Conservation (phyloP, 2,329 filamentous ascomycete genomes). For the Hymenoscyphus salicellus region DNA sequence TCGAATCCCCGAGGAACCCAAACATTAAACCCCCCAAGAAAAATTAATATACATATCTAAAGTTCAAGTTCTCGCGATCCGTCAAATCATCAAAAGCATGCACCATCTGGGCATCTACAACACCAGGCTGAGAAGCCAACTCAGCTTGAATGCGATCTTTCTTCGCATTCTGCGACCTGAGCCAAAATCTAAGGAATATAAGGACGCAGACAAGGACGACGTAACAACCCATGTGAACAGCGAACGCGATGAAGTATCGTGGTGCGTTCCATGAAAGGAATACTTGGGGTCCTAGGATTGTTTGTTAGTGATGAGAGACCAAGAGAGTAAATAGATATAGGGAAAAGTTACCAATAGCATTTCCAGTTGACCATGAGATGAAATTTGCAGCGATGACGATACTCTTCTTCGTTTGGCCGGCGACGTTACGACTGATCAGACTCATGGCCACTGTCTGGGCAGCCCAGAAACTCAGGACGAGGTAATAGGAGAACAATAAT, state of each 20-base stretch:
- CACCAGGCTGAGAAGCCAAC: constrained; percentile 16
- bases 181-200: constrained; percentile 26
- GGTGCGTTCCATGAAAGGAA: constrained; percentile 52
- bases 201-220: constrained; percentile 25
- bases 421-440: constrained; percentile 54
- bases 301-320: neutral
- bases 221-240: constrained; percentile 50
- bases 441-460: constrained; percentile 65
- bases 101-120: constrained; percentile 24
- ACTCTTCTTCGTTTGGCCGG: constrained; percentile 51
- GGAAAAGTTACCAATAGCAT: constrained; percentile 46
- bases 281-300: constrained; percentile 43
- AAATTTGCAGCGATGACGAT: constrained; percentile 49
- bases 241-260: constrained; percentile 51
- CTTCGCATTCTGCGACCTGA: constrained; percentile 36
- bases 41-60: constrained; percentile 30
- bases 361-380: constrained; percentile 51
- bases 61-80: constrained; percentile 31
- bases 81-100: constrained; percentile 36
- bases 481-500: constrained; percentile 71
- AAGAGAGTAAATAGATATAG: constrained; percentile 31
- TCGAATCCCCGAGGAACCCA: too few relatives aligned
- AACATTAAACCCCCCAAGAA: too few relatives aligned
- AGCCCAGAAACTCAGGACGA: constrained; percentile 75
- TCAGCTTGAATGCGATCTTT: constrained; percentile 20